Percentiles rank a stretch among this genome's conserved stretches.
Evolutionary conservation across 2,329 filamentous ascomycete species (phyloP).

Genomic region (Thielaviopsis euricoi): DNA sequence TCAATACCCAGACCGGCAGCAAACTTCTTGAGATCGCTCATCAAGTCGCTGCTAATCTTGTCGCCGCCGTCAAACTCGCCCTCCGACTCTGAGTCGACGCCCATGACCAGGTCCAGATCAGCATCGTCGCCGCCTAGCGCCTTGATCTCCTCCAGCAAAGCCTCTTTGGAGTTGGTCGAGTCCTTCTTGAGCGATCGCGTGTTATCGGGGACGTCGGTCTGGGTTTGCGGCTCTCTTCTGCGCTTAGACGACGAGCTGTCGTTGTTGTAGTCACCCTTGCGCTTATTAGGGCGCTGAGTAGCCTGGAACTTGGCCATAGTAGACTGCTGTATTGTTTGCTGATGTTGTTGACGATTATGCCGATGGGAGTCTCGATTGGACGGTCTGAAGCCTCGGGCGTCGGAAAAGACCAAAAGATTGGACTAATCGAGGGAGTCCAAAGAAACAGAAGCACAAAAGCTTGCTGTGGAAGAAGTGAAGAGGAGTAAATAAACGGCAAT

Average conservation of each 20-base stretch:
- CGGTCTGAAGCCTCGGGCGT: neutral
- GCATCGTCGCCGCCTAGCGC: conserved; percentile 49
- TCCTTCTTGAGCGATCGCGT: conserved; percentile 5
- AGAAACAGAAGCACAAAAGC: no score
- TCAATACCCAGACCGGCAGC: conserved; percentile 9
- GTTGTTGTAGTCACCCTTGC: conserved; percentile 10
- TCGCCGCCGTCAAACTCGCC: conserved; percentile 19
- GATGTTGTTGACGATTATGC: neutral
- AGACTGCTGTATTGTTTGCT: neutral
- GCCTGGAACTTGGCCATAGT: conserved; percentile 11
- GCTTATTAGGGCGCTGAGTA: conserved; percentile 11
- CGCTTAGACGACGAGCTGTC: conserved; percentile 9
- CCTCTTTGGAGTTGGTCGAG: conserved; percentile 15
- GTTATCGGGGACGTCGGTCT: neutral
- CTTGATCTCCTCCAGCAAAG: conserved; percentile 44
- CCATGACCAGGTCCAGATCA: conserved; percentile 44
- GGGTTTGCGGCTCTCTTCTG: neutral
- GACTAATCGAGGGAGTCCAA: no score
- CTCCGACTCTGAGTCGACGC: conserved; percentile 26
- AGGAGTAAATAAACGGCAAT: neutral
- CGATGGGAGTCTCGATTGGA: neutral
- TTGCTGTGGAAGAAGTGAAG: neutral
- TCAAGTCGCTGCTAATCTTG: conserved; percentile 11
- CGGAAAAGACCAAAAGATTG: no score
- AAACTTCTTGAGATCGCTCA: conserved; percentile 8